phyloP scores from a whole-genome alignment of 495 filamentous ascomycete genomes.

The Penicillium canescens region DNA sequence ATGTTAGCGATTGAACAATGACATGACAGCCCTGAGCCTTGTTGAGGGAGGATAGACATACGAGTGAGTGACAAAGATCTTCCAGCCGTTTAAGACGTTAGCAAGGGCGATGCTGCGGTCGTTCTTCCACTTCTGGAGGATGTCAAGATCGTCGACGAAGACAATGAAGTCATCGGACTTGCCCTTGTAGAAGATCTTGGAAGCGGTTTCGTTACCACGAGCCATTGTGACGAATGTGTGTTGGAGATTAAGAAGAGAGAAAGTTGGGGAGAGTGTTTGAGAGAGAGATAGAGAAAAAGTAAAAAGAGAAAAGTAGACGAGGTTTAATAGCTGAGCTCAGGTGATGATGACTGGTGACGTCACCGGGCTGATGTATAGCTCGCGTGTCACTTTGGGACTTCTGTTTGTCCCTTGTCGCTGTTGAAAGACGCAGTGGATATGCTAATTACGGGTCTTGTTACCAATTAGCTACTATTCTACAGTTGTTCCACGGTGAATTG shows the following conservation, averaged over 20 bases:
- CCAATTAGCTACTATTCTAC: neutral
- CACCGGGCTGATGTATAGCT: conserved; percentile 16
- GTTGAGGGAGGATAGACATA: conserved; percentile 43
- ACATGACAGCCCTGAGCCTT: neutral
- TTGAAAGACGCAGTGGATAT: neutral
- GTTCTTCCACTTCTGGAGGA: conserved; percentile 76
- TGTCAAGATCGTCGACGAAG: conserved; percentile 74
- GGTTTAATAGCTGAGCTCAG: conserved; percentile 10
- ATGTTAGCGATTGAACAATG: neutral
- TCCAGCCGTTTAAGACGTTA: conserved; percentile 84
- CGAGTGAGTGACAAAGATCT: conserved; percentile 90
- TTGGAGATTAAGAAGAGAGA: conserved; percentile 19
- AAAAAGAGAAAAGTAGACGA: conserved; percentile 11
- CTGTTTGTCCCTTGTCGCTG: neutral
- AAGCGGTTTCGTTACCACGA: conserved; percentile 71
- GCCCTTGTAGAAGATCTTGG: conserved; percentile 92
- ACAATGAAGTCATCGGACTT: conserved; percentile 85
- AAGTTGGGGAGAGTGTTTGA: conserved; percentile 1
- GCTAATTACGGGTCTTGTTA: neutral
- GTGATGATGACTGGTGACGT: conserved; percentile 34
- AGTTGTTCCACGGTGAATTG: neutral
- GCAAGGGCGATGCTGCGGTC: conserved; percentile 78
- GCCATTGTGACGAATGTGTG: conserved; percentile 55
- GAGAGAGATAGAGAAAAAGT: neutral
- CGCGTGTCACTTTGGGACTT: conserved; percentile 16